These are phyloP conservation scores for Jackrogersella multiformis DNA, from an alignment of 495 filamentous ascomycete species.

Conservation along the genomic window DNA sequence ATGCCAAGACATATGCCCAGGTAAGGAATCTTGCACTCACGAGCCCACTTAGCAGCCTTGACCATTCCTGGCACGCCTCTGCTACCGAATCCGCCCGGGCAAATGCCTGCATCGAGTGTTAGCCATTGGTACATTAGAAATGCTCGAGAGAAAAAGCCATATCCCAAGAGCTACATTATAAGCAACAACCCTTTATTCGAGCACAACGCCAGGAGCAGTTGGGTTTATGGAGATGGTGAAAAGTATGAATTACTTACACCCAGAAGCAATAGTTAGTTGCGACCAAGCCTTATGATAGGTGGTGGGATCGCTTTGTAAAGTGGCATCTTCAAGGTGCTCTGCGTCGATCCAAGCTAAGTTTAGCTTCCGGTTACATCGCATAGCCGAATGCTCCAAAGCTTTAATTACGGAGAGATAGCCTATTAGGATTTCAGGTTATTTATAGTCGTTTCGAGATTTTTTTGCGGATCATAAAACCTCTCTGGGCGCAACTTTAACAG, in stretches of 20 bases:
- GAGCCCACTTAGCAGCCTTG: conserved; percentile 80
- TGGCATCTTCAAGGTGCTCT: conserved; percentile 76
- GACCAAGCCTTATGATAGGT: conserved; percentile 93
- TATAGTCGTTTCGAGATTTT: background rate
- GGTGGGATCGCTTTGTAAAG: conserved; percentile 65
- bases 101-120: conserved; percentile 41
- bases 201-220: no score
- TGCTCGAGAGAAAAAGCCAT: background rate
- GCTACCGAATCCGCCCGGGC: conserved; percentile 83
- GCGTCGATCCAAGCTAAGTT: conserved; percentile 86
- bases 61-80: conserved; percentile 92
- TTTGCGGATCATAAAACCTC: background rate
- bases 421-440: background rate
- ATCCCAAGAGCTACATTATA: conserved; percentile 1
- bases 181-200: no score
- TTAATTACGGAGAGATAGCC: conserved; percentile 56
- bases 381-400: conserved; percentile 87
- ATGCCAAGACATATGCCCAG: conserved; percentile 95
- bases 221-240: no score
- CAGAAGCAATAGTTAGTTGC: conserved; percentile 54
- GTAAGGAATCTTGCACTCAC: conserved; percentile 81
- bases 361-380: conserved; percentile 83
- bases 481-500: background rate
- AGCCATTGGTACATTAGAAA: conserved; percentile 12
- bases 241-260: conserved; percentile 25